phyloP scores from a whole-genome alignment of 192 early-diverging fungal species.

The Coemansia sp. region DNA sequence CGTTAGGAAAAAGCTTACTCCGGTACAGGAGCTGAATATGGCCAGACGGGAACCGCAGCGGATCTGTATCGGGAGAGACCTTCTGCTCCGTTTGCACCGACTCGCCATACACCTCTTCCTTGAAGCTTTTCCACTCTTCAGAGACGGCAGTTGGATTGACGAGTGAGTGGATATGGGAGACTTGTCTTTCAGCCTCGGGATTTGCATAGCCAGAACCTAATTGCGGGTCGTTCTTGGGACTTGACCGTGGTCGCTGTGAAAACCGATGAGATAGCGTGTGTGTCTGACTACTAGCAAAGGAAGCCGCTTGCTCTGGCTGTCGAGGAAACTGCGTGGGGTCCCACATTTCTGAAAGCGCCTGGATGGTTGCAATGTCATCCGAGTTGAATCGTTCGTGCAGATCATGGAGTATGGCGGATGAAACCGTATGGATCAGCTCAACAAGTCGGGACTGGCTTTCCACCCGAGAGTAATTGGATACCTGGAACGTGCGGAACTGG shows the following conservation, averaged over 20 bases:
- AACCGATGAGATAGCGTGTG: constrained; percentile 15
- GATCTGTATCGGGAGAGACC: not conserved
- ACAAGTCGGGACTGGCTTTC: constrained; percentile 33
- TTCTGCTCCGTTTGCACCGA: constrained; percentile 3
- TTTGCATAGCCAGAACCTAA: not conserved
- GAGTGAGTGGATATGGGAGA: constrained; percentile 11
- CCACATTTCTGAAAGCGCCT: constrained; percentile 50
- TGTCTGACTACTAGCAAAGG: constrained; percentile 20
- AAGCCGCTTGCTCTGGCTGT: not conserved
- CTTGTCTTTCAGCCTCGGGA: not conserved
- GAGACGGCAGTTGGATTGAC: constrained; percentile 11
- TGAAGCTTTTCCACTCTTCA: constrained; percentile 37
- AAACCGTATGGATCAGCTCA: constrained; percentile 48
- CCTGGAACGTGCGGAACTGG: constrained; percentile 32
- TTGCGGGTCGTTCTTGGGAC: not conserved
- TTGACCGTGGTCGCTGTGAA: constrained; percentile 3
- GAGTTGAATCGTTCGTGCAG: constrained; percentile 38
- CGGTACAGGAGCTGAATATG: constrained; percentile 37
- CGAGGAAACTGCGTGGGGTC: constrained; percentile 41
- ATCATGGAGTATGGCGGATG: constrained; percentile 42
- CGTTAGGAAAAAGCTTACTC: constrained; percentile 23
- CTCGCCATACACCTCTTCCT: constrained; percentile 18
- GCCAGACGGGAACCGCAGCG: constrained; percentile 12
- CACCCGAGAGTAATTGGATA: constrained; percentile 27
- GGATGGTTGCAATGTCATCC: constrained; percentile 28